These are phyloP conservation scores for Cyclotella baltica DNA, from an alignment of 108 stramenopile species.

Conservation along the genomic window DNA sequence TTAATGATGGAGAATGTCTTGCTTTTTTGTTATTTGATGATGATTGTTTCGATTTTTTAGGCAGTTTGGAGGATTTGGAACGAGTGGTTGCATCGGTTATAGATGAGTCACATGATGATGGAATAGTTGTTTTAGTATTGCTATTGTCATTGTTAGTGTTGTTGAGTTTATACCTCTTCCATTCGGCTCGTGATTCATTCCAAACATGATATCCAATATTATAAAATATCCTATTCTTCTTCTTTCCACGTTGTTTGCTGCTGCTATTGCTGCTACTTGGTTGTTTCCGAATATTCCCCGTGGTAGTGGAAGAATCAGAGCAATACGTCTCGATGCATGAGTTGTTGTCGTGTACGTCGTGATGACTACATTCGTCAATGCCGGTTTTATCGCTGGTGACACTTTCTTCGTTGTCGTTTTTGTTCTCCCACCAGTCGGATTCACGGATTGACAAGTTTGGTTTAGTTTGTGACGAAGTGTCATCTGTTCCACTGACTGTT, in stretches of 20 bases:
- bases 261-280: not conserved
- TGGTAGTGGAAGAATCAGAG: not conserved
- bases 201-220: constrained; percentile 10
- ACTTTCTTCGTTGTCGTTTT: not conserved
- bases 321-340: not conserved
- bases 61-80: no score
- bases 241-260: not conserved
- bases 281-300: not conserved
- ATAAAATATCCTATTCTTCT: not conserved
- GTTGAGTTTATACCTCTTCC: constrained; percentile 3
- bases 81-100: not conserved
- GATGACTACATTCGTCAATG: not conserved
- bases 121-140: not conserved
- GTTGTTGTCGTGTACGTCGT: not conserved
- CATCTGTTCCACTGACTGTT: not conserved
- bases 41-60: not conserved
- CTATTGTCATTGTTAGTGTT: not conserved
- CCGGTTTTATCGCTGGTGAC: not conserved
- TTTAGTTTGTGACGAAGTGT: not conserved
- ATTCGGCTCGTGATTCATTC: constrained; percentile 21
- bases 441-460: not conserved
- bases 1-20: not conserved
- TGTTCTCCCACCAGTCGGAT: not conserved
- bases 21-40: not conserved
- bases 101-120: not conserved